Conservation (phyloP, 192 early-diverging fungal genomes). For the Phlyctochytrium planicorne region DNA sequence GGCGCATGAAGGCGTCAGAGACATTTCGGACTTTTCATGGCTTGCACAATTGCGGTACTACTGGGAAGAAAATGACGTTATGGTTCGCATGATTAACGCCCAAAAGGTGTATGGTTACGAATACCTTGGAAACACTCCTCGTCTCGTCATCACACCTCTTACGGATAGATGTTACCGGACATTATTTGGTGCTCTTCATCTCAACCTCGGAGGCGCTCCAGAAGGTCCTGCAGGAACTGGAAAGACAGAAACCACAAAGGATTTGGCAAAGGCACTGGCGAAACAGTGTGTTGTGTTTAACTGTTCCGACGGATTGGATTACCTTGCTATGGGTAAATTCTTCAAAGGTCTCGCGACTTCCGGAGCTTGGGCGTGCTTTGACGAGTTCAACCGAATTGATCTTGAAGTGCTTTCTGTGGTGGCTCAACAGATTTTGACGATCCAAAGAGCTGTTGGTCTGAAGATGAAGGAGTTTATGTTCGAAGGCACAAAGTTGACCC, state of each 20-base stretch:
- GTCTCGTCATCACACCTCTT: constrained; percentile 61
- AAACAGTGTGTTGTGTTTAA: constrained; percentile 72
- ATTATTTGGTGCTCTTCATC: constrained; percentile 60
- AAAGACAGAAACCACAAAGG: constrained; percentile 69
- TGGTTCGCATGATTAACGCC: constrained; percentile 65
- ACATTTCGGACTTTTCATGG: constrained; percentile 60
- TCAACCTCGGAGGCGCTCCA: constrained; percentile 65
- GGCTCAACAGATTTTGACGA: constrained; percentile 65
- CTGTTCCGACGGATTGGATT: constrained; percentile 67
- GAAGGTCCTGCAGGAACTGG: constrained; percentile 61
- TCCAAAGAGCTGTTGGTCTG: constrained; percentile 58
- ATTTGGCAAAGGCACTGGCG: constrained; percentile 65
- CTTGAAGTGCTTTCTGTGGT: constrained; percentile 65
- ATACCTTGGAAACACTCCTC: constrained; percentile 53
- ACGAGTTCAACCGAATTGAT: constrained; percentile 68
- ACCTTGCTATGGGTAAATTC: constrained; percentile 68
- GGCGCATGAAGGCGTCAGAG: constrained; percentile 41
- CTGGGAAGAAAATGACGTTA: constrained; percentile 58
- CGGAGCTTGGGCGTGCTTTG: constrained; percentile 68
- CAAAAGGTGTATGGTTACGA: constrained; percentile 60
- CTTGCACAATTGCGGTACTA: constrained; percentile 62
- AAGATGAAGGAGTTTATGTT: constrained; percentile 58
- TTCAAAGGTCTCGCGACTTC: constrained; percentile 62
- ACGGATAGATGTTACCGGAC: constrained; percentile 66
- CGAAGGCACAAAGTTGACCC: constrained; percentile 55